Evolutionary conservation across 2,329 filamentous ascomycete genomes (phyloP), one percentile per base, ranked within the genome.

Genomic region (Fusarium liriodendri): DNA sequence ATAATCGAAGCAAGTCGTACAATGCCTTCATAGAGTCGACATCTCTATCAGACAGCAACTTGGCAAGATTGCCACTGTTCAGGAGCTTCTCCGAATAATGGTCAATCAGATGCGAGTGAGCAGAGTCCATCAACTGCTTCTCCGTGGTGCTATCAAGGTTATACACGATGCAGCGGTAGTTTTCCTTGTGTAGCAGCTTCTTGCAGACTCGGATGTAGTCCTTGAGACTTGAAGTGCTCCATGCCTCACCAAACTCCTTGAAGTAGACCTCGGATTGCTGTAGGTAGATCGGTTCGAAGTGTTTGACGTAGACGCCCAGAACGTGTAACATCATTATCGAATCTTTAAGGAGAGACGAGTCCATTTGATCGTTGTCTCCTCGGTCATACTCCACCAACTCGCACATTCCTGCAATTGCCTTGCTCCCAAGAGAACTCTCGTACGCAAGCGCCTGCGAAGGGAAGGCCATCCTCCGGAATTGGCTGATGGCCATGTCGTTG

Each of bases 101-200:
- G 18, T 89, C 85, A 37, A 99, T 90, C 25, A 98, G 83, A 60
- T 92, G 90, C 5, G 89, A 84, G 79, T 98, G 94, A 3, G 97
- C 90, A 29, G 92, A 85, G 22, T 91, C 88, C 47, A 96, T 90
- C 6, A 98, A 85, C 74, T 92, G 90, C 75, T 92, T 90, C 81
- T 94, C 93, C 0, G 97, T 98, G 25, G 92, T 93, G 71, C 91
- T 92, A 80, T 97, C 95, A 52, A 99, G 88, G 68, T 93, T 93
- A 83, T 93, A 97, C 20, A 90, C 85, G 70, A 97, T 93, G 80
- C 95, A 98, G 40, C 95, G 89, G 68, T 88, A 84, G 74, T 93
- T 89, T 82, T 99, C 97, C 61, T 85, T 86, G 62, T 89, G 87
- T 25, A 98, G 90, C 33, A 98, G 86, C 50, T 84, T 85, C 70